Base-by-base conservation (phyloP, 2,329 filamentous ascomycete species). In the Venturia pyrina region DNA sequence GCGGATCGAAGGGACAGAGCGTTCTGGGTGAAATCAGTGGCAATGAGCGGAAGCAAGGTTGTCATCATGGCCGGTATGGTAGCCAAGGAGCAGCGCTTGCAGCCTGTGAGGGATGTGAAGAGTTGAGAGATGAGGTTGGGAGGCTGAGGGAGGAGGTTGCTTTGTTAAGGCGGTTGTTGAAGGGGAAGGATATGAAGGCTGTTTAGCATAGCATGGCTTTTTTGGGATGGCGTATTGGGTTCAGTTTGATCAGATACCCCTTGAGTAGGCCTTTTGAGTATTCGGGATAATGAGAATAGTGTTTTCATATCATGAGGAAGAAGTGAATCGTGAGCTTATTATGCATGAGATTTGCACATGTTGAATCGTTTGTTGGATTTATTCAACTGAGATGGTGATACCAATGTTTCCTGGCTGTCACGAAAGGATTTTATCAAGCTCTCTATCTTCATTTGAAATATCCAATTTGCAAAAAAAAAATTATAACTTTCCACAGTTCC, bases 71-170 rank as follows among this genome's bases (percentile, higher is more conserved):
- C 21, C 15, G 21, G 48, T 15, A 5, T 10, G 24, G 48, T 13
- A 28, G 48, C 15, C 10, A 15, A 15, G 48, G 48, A 13, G 17
- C 21, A 8, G 21, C 64, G 13, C 41, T 21, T 21, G 19, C 3
- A 32, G 8, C 5, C 5, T 48, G 63, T n/a, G 43, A 46, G 28
- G 62, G 59, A 17, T 68, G 63, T 43, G 50, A 19, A 28, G 63
- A 46, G 43, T 46, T 68, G 67, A 62, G 44, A 19, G 48, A 48
- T 17, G 67, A 68, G 64, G 50, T 68, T n/a, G 41, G 24, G 43
- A 28, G 44, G 41, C 59, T 68, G 61, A 67, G 43, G 56, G 34
- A 37, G n/a, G 64, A 68, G 64, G 44, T 68, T 48, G 67, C 44
- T 28, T 15, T 43, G 46, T 34, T 67, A 21, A 66, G 40, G 15